Evolutionary conservation across 1,284 basidiomycete genomes (phyloP), one percentile per base, ranked within the genome.

Genomic region (Bondarzewia mesenterica): DNA sequence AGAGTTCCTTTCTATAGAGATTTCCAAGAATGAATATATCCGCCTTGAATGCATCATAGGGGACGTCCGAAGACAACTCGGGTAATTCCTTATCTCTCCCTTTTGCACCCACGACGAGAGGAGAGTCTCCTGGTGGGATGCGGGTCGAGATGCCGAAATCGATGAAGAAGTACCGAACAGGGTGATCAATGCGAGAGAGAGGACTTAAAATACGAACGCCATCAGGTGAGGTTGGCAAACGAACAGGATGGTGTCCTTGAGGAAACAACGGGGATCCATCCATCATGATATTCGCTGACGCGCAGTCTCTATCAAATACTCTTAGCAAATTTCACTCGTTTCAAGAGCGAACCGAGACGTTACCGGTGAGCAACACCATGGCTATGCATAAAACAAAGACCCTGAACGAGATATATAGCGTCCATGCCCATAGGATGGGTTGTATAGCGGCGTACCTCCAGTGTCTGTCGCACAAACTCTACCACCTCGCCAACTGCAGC

Each of bases 31-130:
- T 50, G 53, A 52, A 64, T 14, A 66, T 54, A 38, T 65, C 63
- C n/a, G 60, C 54, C 43, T 58, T 57, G 54, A 61, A 63, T 0
- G 63, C 55, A 41, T 65, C 58, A 45, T 64, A 64, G 0, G 61
- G 59, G 4, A 53, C 43, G 2, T 32, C 36, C 2, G 46, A 32
- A 1, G 59, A 62, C 0, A 65, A 50, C 36, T 66, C 64, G 0
- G 64, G 63, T 1, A 59, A 58, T 0, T 58, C 51, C 18, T 49
- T 48, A 38, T 62, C 60, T n/a, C 58, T 44, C 0, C 63, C 62
- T 5, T 51, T 39, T 1, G 44, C 46, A 0, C 57, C 57, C 7
- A 50, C 27, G 1, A 53, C 57, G 5, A 44, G 45, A 7, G 44
- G 44, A 15, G 23, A 15, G 14, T 42, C 42, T 1, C 32, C 42